These are phyloP conservation scores for Salix udensis DNA, from an alignment of 345 rosid species.

Conservation along the genomic window DNA sequence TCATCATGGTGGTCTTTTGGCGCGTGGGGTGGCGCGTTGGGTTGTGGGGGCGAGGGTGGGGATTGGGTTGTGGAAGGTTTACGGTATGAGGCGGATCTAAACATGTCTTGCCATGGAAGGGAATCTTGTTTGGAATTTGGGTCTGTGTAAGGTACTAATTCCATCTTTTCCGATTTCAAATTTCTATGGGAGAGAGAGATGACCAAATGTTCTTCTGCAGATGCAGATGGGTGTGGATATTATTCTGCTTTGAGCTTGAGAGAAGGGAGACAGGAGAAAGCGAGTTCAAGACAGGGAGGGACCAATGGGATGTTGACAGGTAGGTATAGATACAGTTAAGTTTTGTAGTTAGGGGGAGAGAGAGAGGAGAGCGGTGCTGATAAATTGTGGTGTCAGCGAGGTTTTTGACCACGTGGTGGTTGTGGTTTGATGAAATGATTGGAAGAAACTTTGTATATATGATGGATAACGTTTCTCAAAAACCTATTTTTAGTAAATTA, in stretches of 20 bases:
- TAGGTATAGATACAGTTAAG: background rate
- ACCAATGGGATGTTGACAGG: background rate
- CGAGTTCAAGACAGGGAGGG: background rate
- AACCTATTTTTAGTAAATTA: too few relatives aligned
- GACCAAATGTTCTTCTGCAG: background rate
- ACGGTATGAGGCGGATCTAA: conserved; percentile 74
- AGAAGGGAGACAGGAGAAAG: background rate
- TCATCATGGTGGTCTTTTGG: background rate
- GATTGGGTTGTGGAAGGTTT: conserved; percentile 51
- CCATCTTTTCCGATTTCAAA: conserved; percentile 38
- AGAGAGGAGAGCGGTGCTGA: background rate
- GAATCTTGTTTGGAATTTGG: conserved; percentile 43
- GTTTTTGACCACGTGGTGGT: background rate
- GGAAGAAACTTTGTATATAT: too few relatives aligned
- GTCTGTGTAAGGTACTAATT: conserved; percentile 68
- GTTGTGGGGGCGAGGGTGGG: too few relatives aligned
- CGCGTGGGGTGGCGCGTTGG: conserved; percentile 21
- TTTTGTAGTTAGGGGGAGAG: background rate
- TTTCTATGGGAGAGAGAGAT: background rate
- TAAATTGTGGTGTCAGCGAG: conserved; percentile 6
- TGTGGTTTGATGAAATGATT: background rate
- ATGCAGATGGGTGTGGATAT: background rate
- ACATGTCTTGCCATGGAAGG: conserved; percentile 93
- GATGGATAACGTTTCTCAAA: too few relatives aligned
- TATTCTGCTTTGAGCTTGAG: background rate